phyloP scores from a whole-genome alignment of 805 yeast species.

The Saccharomycopsis oosterbeekiorum region DNA sequence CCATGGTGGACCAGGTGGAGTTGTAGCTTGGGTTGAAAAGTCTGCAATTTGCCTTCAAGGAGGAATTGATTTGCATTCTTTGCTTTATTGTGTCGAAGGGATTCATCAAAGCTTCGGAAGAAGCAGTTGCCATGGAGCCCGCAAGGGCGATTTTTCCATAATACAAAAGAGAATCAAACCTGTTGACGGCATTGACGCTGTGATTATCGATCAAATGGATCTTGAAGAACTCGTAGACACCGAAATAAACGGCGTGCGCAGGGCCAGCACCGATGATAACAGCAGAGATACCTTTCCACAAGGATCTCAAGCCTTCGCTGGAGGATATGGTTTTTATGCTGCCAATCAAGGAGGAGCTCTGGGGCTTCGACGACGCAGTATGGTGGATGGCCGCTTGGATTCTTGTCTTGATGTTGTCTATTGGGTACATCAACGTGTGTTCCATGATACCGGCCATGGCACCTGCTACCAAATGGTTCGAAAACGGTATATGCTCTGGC shows the following conservation, averaged over 20 bases:
- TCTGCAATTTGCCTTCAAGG: conserved; percentile 19
- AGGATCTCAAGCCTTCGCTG: conserved; percentile 76
- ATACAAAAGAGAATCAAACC: neutral
- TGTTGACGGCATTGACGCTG: neutral
- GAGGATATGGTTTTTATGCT: conserved; percentile 72
- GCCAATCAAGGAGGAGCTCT: conserved; percentile 45
- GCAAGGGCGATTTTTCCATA: conserved; percentile 51
- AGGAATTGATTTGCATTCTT: conserved; percentile 59
- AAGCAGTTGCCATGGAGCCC: conserved; percentile 87
- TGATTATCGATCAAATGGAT: conserved; percentile 33
- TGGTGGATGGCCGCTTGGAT: conserved; percentile 54
- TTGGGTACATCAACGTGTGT: conserved; percentile 93
- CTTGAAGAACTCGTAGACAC: conserved; percentile 82
- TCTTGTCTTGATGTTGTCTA: conserved; percentile 92
- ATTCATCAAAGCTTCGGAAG: conserved; percentile 92
- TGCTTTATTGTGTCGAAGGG: conserved; percentile 95
- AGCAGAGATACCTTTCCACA: conserved; percentile 91
- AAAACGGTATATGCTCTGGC: conserved; percentile 75
- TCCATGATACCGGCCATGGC: conserved; percentile 99
- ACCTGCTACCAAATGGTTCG: conserved; percentile 82
- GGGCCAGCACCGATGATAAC: conserved; percentile 98
- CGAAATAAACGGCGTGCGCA: conserved; percentile 93
- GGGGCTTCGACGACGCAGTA: conserved; percentile 7
- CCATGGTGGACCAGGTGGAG: conserved; percentile 29
- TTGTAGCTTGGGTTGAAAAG: conserved; percentile 4